Base-by-base conservation (phyloP, 176 grass and related monocot genomes). In the Cenchrus americanus region DNA sequence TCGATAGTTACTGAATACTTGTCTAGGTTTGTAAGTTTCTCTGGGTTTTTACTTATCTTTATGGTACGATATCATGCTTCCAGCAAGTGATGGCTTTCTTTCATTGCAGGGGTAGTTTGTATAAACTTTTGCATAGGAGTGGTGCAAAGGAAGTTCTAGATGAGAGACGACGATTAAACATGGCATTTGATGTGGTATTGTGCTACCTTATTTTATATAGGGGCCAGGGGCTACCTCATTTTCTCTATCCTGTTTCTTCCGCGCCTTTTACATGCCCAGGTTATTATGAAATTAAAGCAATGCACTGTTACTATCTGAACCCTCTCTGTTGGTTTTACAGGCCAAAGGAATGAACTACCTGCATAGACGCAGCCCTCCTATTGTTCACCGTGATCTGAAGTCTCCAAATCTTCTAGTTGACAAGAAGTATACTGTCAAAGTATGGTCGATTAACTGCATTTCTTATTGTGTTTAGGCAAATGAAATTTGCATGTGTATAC, bases 331-430 rank as follows among this genome's bases (percentile, higher is more conserved):
- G 37, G 19, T 78, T 86, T 83, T 80, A 73, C 88, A 98, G 95
- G 95, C 95, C 8, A 98, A 98, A 81, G 95, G 95, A 87, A 98
- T 98, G 95, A 98, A 94, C 59, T 98, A 98, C 93, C 90, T 98
- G 61, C 95, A 98, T 69, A 93, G 78, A 83, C 95, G 92, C 11
- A 95, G 90, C 79, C 92, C 96, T 64, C 96, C 96, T 76, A 92
- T 98, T 85, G 96, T 98, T 88, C 96, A 98, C 59, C 87, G 96
- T 87, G 96, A 98, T 92, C 83, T 98, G 87, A 98, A 98, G 76
- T 98, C 96, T 86, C 96, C 93, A 74, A 98, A 98, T 95, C 92
- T 98, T 93, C 84, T 98, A 50, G 96, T 95, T 52, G 96, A 98
- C 82, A 98, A 91, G 83, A 98, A 98, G 82, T 98, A 98, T 77